Evolutionary conservation across 495 filamentous ascomycete genomes (phyloP).

Genomic region (Friedmanniomyces simplex): DNA sequence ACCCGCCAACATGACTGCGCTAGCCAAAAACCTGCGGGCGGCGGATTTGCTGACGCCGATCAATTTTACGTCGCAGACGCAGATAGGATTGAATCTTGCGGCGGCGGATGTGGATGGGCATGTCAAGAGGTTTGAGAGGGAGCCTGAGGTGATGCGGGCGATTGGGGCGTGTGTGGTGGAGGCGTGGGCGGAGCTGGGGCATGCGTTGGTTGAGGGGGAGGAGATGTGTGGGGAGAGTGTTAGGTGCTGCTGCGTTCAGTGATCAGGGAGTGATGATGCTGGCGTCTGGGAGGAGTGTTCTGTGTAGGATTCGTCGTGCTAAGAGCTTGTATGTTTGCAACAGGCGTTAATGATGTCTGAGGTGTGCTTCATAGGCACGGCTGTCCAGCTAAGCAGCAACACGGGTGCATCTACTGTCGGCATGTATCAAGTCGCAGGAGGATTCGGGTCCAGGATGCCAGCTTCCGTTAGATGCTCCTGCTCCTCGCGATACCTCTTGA

Average conservation of each 20-base stretch:
- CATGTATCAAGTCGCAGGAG: background rate
- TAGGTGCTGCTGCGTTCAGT: background rate
- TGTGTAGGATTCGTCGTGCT: too few species aligned
- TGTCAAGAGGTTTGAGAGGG: background rate
- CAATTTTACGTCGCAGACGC: background rate
- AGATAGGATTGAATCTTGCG: background rate
- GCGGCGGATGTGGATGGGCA: background rate
- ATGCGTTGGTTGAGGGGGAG: background rate
- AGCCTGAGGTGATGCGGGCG: background rate
- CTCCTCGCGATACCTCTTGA: slow-evolving; percentile 38
- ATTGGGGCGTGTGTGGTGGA: background rate
- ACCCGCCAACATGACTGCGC: background rate
- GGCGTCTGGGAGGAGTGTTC: too few species aligned
- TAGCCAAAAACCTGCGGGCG: background rate
- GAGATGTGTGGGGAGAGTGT: background rate
- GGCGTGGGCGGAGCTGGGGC: background rate
- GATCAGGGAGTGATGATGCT: background rate
- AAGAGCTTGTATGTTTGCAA: too few species aligned
- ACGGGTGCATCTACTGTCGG: too few species aligned
- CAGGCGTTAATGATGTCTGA: too few species aligned
- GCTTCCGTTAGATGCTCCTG: background rate
- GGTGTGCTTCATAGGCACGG: too few species aligned
- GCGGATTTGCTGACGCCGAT: background rate
- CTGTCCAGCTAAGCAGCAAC: too few species aligned
- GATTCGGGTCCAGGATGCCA: slow-evolving; percentile 2